phyloP scores from a whole-genome alignment of 257 asterid genomes.

The Rhazya stricta region DNA sequence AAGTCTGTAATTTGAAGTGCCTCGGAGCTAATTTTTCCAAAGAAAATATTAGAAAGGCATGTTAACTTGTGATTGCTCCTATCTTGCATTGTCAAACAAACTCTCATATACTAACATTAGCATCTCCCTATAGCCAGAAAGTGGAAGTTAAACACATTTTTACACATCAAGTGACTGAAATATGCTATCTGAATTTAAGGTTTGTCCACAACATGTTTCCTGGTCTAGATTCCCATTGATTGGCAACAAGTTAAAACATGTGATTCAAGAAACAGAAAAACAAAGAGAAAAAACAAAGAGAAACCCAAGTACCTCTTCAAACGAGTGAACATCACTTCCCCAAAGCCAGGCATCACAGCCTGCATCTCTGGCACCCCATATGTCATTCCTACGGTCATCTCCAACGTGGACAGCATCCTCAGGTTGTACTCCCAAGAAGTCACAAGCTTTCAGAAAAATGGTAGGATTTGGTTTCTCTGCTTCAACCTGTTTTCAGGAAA shows the following conservation, averaged over 20 bases:
- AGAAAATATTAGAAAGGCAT: background rate
- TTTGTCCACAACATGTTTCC: background rate
- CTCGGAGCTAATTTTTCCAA: background rate
- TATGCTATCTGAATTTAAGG: background rate
- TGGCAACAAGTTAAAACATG: background rate
- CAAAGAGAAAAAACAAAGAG: background rate
- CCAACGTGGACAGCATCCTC: slow-evolving; percentile 98
- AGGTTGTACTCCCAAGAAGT: slow-evolving; percentile 74
- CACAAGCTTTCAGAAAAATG: slow-evolving; percentile 92
- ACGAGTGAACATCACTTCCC: slow-evolving; percentile 92
- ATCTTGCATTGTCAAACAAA: background rate
- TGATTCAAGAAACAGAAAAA: background rate
- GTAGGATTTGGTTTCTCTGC: slow-evolving; percentile 99
- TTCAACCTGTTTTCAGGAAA: slow-evolving; percentile 57
- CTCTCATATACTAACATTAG: background rate
- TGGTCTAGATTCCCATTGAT: background rate
- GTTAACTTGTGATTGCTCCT: background rate
- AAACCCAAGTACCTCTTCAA: slow-evolving; percentile 64
- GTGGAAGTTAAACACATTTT: background rate
- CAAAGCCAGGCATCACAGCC: slow-evolving; percentile 99
- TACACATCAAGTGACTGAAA: background rate
- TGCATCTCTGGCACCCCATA: slow-evolving; percentile 99
- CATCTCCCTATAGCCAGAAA: background rate
- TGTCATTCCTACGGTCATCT: slow-evolving; percentile 92
- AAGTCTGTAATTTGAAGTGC: background rate